phyloP scores from a whole-genome alignment of 2,329 filamentous ascomycete genomes.

The Aspergillus fumigatiaffinis region DNA sequence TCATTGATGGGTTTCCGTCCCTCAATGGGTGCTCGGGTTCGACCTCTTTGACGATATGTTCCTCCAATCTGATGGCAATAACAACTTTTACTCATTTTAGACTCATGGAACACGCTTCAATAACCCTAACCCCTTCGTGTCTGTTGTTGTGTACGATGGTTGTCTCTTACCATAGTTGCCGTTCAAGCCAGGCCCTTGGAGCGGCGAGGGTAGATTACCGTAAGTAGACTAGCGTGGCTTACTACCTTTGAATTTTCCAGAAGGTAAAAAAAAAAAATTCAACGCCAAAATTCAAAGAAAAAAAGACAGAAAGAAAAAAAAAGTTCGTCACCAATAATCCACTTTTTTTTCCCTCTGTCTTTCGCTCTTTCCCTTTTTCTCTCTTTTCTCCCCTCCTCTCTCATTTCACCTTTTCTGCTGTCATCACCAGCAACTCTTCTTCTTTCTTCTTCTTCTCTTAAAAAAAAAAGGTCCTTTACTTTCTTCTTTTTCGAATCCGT shows the following conservation, averaged over 20 bases:
- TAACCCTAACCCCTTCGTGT: neutral
- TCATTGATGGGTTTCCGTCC: neutral
- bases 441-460: conserved; percentile 22
- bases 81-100: neutral
- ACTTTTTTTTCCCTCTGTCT: conserved; percentile 26
- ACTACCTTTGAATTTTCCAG: conserved; percentile 1
- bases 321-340: conserved; percentile 14
- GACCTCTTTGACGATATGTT: neutral
- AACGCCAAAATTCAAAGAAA: conserved; percentile 2
- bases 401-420: conserved; percentile 25
- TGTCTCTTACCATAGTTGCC: neutral
- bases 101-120: neutral
- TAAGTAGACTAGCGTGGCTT: conserved; percentile 20
- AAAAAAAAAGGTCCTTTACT: neutral
- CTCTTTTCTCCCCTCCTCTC: conserved; percentile 20
- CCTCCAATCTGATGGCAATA: neutral
- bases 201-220: conserved; percentile 10
- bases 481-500: conserved; percentile 28
- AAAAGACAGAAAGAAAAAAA: conserved; percentile 13
- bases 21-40: neutral
- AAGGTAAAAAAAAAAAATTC: neutral
- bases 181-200: conserved; percentile 11
- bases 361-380: conserved; percentile 21
- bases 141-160: neutral
- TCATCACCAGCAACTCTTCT: conserved; percentile 21